Evolutionary conservation across 176 grass and related monocot species (phyloP).

Genomic region (Chrysopogon serrulatus): DNA sequence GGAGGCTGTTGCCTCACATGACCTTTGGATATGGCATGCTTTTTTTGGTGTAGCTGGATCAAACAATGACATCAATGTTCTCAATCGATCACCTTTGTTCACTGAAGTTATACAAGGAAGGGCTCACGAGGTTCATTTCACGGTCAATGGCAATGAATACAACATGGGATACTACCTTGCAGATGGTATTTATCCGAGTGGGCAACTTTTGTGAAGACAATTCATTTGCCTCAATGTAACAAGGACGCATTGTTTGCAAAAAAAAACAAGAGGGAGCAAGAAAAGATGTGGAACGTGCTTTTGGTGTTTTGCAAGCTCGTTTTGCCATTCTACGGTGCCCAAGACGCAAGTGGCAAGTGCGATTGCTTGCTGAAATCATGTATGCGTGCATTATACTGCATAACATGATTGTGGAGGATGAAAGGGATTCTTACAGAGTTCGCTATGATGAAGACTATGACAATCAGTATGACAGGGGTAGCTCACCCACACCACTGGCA

Average conservation of each 20-base stretch:
- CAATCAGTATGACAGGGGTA: background rate
- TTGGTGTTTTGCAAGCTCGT: background rate
- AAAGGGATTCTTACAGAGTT: background rate
- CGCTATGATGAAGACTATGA: background rate
- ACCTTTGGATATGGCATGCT: background rate
- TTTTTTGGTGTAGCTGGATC: too few species aligned
- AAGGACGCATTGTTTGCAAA: background rate
- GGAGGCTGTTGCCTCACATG: background rate
- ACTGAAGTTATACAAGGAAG: too few species aligned
- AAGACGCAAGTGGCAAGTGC: background rate
- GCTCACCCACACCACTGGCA: background rate
- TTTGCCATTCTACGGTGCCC: background rate
- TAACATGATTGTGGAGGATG: background rate
- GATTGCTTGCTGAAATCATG: background rate
- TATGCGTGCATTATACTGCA: background rate
- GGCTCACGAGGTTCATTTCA: background rate
- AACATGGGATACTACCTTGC: background rate
- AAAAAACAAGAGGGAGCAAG: background rate
- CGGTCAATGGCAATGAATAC: background rate
- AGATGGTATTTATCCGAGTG: background rate
- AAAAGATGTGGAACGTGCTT: background rate
- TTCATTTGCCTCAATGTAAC: background rate
- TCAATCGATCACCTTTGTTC: too few species aligned
- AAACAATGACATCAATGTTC: too few species aligned
- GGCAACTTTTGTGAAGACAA: background rate